A percentile compares a stretch with the other conserved stretches of the same genome.
Conservation (phyloP, 192 early-diverging fungal genomes). For the Entophlyctis helioformis region DNA sequence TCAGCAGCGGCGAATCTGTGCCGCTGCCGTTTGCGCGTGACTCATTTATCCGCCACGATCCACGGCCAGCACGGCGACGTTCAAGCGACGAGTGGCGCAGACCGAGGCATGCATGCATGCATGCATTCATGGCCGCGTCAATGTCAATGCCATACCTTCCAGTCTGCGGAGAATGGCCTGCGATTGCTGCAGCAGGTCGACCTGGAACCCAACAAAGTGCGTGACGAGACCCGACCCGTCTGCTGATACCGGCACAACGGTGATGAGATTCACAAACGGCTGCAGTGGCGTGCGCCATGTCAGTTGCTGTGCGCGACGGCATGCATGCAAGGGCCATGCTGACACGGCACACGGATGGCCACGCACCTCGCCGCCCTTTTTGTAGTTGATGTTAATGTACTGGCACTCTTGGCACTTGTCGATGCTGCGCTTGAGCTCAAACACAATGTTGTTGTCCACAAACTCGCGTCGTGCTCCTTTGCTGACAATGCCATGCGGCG, state of each 20-base stretch:
- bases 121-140: too few species aligned
- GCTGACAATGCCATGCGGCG: conserved; percentile 32
- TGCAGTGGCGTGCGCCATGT: not conserved
- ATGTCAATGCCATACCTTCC: conserved; percentile 14
- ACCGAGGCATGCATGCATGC: too few species aligned
- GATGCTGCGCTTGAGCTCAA: conserved; percentile 36
- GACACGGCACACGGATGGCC: not conserved
- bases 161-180: conserved; percentile 39
- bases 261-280: conserved; percentile 54
- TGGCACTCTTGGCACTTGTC: conserved; percentile 39
- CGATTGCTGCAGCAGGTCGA: conserved; percentile 52
- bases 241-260: too few species aligned
- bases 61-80: too few species aligned
- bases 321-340: not conserved
- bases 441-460: conserved; percentile 43
- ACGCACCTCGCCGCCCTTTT: conserved; percentile 45
- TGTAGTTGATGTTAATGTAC: conserved; percentile 48
- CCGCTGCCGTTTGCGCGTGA: too few species aligned
- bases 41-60: too few species aligned
- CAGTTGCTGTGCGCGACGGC: not conserved
- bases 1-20: too few species aligned
- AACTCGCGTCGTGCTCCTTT: conserved; percentile 33
- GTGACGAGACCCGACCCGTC: too few species aligned
- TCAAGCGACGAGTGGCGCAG: too few species aligned
- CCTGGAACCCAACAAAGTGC: conserved; percentile 51